Evolutionary conservation across 257 asterid genomes (phyloP), one percentile per base, ranked within the genome.

Genomic region (Plantago ovata): DNA sequence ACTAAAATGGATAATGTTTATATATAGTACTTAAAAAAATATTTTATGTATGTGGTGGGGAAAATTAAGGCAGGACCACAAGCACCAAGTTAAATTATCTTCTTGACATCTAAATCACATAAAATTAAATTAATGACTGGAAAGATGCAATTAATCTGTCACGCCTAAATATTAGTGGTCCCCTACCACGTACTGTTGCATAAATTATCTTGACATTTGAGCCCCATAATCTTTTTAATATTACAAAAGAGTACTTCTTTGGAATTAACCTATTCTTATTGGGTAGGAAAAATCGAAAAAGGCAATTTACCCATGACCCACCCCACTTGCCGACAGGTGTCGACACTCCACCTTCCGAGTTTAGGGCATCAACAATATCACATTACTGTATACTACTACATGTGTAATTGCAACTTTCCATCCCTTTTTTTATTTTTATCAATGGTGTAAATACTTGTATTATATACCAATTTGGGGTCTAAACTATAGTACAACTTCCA

Each of bases 271-370:
- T 10, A 14, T 10, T n/a, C n/a, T n/a, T n/a, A n/a, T n/a, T n/a
- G n/a, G n/a, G n/a, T n/a, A n/a, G n/a, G n/a, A n/a, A n/a, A n/a
- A n/a, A n/a, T n/a, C n/a, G n/a, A 52, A 10, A 51, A 52, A 52
- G 39, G 24, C 18, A 52, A 52, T 13, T 52, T 15, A 20, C 4
- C 4, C n/a, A 53, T 10, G 6, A 16, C 60, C 28, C 43, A 55
- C 46, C 32, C 44, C 61, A 56, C 38, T 56, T 22, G 61, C 61
- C 61, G 61, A 56, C 50, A 56, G 49, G 38, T 56, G 61, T 56
- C 61, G 49, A 56, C 49, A 56, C 5, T 7, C 21, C 54, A 49
- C 10, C 38, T 56, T 18, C 39, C 43, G 7, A 56, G 61, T 39
- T 56, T 15, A n/a, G 48, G n/a, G 21, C 38, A 56, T 56, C 49